Evolutionary conservation across 169 alveolate species (phyloP), one percentile per base, ranked within the genome.

Genomic region (Plasmodium gallinaceum): DNA sequence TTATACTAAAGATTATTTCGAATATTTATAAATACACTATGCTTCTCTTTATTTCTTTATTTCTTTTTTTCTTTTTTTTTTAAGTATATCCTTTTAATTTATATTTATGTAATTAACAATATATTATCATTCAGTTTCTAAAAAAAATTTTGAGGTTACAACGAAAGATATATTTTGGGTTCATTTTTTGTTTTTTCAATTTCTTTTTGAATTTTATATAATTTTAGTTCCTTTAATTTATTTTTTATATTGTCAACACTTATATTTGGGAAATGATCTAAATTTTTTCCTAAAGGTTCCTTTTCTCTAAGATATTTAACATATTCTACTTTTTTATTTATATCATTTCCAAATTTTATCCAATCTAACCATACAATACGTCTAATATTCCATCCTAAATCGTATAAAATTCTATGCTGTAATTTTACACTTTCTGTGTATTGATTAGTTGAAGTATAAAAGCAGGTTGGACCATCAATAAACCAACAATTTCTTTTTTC

Each of bases 341-440:
- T 64, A 66, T 87, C 85, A 37, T 76, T 66, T 43, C 90, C 88
- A 2, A 91, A 48, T 10, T 88, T 73, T 9, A 87, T 88, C 97
- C 97, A 95, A 45, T 94, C 93, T 12, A 73, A 73, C 97, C 97
- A 95, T 18, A 74, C 88, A 61, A 95, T 93, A 22, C 97, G 58
- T 61, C 97, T 91, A 2, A 95, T 93, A 57, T 93, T 94, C 97
- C 97, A 95, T 12, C 97, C 97, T 54, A 95, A 66, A 32, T 93
- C 95, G 61, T 91, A 75, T 26, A 95, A 93, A 18, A 95, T 90
- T 64, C 97, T 92, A 74, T 95, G 97, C 85, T 95, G 96, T 60
- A 95, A 91, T 46, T 94, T 94, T 9, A 85, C 92, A 46, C 91
- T 70, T 87, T 93, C 95, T 0, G 95, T 93, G 70, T 95, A 95